Evolutionary conservation across 1,284 basidiomycete genomes (phyloP).

Genomic region (Clitocybe nebularis): DNA sequence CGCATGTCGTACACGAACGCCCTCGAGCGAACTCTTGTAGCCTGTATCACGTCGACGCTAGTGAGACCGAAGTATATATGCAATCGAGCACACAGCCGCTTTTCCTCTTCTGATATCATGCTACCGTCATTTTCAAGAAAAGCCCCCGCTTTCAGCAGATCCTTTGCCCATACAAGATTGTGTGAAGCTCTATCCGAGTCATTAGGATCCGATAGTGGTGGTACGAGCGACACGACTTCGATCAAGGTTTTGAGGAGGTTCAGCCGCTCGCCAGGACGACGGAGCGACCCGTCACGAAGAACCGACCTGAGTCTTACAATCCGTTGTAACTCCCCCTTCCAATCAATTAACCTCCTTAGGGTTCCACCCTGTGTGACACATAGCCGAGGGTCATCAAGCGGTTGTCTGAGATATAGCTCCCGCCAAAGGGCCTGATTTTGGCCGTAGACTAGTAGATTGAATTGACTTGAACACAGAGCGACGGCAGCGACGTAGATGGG

Average conservation of each 20-base stretch:
- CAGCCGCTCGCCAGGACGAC: slow-evolving; percentile 37
- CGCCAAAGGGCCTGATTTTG: slow-evolving; percentile 55
- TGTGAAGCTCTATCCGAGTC: slow-evolving; percentile 32
- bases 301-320: slow-evolving; percentile 48
- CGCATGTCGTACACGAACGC: slow-evolving; percentile 58
- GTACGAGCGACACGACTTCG: slow-evolving; percentile 38
- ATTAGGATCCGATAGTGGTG: slow-evolving; percentile 28
- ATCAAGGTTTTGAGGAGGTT: slow-evolving; percentile 44
- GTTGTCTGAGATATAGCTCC: slow-evolving; percentile 52
- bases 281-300: slow-evolving; percentile 28
- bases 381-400: slow-evolving; percentile 53
- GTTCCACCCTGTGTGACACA: slow-evolving; percentile 42
- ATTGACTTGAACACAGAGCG: slow-evolving; percentile 45
- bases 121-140: slow-evolving; percentile 38
- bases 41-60: slow-evolving; percentile 29
- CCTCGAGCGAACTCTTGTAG: slow-evolving; percentile 37
- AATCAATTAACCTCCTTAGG: slow-evolving; percentile 35
- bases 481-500: slow-evolving; percentile 50
- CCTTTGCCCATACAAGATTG: slow-evolving; percentile 51
- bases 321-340: slow-evolving; percentile 48
- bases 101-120: slow-evolving; percentile 29
- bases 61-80: slow-evolving; percentile 57
- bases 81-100: slow-evolving; percentile 43
- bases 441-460: slow-evolving; percentile 42
- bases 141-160: slow-evolving; percentile 34